Evolutionary conservation across 1,284 basidiomycete species (phyloP).

Genomic region (Ceratobasidium sp.): DNA sequence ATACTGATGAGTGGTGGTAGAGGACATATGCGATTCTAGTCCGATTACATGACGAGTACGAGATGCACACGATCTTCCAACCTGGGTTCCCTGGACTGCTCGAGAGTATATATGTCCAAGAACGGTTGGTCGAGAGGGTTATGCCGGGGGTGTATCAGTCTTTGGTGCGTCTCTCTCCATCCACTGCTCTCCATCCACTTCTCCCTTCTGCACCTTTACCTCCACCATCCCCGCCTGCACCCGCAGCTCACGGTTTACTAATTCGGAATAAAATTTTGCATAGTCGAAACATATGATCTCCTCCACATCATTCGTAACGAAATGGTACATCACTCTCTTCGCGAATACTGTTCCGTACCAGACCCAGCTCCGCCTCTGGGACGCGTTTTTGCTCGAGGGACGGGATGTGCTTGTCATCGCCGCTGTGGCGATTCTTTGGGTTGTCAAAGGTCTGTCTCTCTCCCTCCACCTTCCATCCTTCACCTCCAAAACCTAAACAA

Average conservation of each 20-base stretch:
- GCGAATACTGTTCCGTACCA: constrained; percentile 97
- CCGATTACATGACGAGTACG: constrained; percentile 88
- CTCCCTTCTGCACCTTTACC: neutral
- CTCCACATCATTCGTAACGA: constrained; percentile 95
- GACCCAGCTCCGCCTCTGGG: constrained; percentile 94
- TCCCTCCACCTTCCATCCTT: too few species aligned
- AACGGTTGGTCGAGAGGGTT: constrained; percentile 83
- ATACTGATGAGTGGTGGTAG: constrained; percentile 51
- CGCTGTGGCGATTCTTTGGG: constrained; percentile 90
- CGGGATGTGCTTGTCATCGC: constrained; percentile 88
- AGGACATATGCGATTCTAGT: constrained; percentile 87
- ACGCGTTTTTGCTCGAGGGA: constrained; percentile 91
- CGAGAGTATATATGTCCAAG: constrained; percentile 94
- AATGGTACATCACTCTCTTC: constrained; percentile 99
- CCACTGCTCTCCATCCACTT: neutral
- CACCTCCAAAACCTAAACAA: too few species aligned
- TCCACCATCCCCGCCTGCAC: neutral
- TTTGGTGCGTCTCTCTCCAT: constrained; percentile 70
- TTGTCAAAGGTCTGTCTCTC: constrained; percentile 74
- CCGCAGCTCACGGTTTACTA: too few species aligned
- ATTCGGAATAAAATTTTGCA: too few species aligned
- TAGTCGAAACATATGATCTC: constrained; percentile 89
- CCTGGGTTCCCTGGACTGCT: constrained; percentile 97
- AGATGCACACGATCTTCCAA: constrained; percentile 88
- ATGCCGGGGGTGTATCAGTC: constrained; percentile 90